Evolutionary conservation across 2,329 filamentous ascomycete genomes (phyloP).

Genomic region (Phyllosticta paracitricarpa): DNA sequence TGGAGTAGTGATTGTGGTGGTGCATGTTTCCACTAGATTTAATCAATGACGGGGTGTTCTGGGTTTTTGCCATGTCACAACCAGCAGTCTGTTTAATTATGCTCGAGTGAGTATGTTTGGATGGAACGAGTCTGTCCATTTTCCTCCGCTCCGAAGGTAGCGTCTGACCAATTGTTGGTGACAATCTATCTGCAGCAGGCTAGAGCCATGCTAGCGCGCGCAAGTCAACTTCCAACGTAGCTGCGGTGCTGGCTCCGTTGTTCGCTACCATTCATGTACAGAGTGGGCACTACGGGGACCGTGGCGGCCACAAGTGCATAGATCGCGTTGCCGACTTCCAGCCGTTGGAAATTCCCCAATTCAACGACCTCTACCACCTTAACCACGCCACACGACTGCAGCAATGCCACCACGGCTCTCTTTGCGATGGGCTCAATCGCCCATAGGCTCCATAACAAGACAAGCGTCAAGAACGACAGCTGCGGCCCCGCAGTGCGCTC

Average conservation of each 20-base stretch:
- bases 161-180: not conserved
- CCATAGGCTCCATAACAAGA: not conserved
- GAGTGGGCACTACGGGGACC: not conserved
- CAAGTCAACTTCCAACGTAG: not conserved
- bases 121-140: no score
- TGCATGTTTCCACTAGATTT: not conserved
- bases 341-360: not conserved
- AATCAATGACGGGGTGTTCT: not conserved
- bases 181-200: not conserved
- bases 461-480: not conserved
- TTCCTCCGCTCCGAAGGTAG: not conserved
- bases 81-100: no score
- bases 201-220: not conserved
- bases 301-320: conserved; percentile 7
- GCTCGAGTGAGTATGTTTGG: no score
- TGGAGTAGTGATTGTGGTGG: not conserved
- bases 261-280: not conserved
- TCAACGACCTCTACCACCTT: not conserved
- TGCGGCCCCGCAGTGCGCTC: not conserved
- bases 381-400: not conserved
- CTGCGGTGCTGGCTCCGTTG: not conserved
- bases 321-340: conserved; percentile 4
- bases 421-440: conserved; percentile 1
- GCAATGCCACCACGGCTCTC: conserved; percentile 4
- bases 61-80: no score